Base-by-base conservation (phyloP, 1,139 yeast species). In the Geotrichum bryndzae region DNA sequence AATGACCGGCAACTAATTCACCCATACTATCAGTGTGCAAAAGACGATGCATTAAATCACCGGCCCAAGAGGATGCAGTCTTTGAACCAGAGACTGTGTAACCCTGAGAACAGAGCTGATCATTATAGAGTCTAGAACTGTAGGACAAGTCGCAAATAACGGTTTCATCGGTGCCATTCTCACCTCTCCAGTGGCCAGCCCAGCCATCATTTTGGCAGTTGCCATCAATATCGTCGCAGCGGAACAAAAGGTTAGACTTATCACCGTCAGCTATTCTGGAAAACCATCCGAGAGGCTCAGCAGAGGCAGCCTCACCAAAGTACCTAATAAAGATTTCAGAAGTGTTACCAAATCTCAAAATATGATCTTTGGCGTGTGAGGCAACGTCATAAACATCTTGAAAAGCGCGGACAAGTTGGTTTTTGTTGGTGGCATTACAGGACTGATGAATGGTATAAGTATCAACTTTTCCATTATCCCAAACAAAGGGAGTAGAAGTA, bases 131-230 rank as follows among this genome's bases (percentile, higher is more conserved):
- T 62, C 71, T 69, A 25, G 65, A 29, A 22, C 62, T 61, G 65
- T 64, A 72, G 45, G 74, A 68, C 10, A 65, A 63, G 53, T 70
- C 72, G 23, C 68, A 74, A 58, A 74, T 68, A 38, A 73, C 76
- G 13, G 75, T 76, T 64, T 76, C 76, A 57, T 74, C 72, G 2
- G 74, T 66, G 23, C 68, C 76, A 60, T 74, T 74, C 41, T 69
- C 72, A 57, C 79, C 76, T 69, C 78, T 72, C 74, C 74, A 71
- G 59, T 76, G 76, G 45, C 79, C 79, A 10, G 78, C 78, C 73
- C 76, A 76, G 22, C 76, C 75, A 48, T 70, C 69, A 8, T 65
- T 65, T 22, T 66, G 65, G 67, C 80, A 76, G 60, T 74, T 72
- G 0, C 73, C 74, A 63, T 76, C 79, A 25, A 69, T 66, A 61